Evolutionary conservation across 2,329 filamentous ascomycete genomes (phyloP), one percentile per base, ranked within the genome.

Genomic region (Chaetomiaceae sp.): DNA sequence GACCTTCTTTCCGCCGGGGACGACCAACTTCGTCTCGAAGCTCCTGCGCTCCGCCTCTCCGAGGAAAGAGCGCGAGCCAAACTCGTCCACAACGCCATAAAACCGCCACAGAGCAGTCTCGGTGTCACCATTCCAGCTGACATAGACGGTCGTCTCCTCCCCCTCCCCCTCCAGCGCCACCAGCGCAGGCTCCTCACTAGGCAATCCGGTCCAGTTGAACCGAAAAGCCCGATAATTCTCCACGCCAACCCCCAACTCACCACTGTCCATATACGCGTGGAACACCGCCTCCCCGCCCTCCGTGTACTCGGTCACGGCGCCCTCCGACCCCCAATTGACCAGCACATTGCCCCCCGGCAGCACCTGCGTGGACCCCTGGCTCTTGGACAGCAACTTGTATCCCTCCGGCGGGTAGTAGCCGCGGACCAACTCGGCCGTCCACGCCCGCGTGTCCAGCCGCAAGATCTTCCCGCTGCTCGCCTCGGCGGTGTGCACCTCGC

Each of bases 221-320:
- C 78, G 79, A 64, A 76, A 77, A 2, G 73, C 74, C 29, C 80
- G 74, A 59, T 84, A 84, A 48, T 75, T 79, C 60, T 76, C 72
- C 2, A 78, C 72, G 13, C 64, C 64, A 59, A 64, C 62, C 53
- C 64, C 65, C 55, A 72, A 51, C 47, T 63, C 42, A 60, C 72
- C 60, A 1, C 66, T 65, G 44, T 69, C 71, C 30, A 80, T 68
- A 60, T 77, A 76, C 2, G 70, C 71, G 54, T 82, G 76, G 69
- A 80, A 80, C 16, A 83, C 67, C 3, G 75, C 63, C 8, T 71
- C 65, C 8, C 79, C 79, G n/a, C 75, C 71, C 1, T 67, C 59
- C 0, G 69, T 69, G 59, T 77, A 73, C 58, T 76, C 75, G 6
- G 74, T 78, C 20, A 75, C 60, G 2, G 73, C 73, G 0, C 75